These are phyloP conservation scores for Pythium volutum DNA, from an alignment of 352 stramenopile genomes.

Conservation along the genomic window DNA sequence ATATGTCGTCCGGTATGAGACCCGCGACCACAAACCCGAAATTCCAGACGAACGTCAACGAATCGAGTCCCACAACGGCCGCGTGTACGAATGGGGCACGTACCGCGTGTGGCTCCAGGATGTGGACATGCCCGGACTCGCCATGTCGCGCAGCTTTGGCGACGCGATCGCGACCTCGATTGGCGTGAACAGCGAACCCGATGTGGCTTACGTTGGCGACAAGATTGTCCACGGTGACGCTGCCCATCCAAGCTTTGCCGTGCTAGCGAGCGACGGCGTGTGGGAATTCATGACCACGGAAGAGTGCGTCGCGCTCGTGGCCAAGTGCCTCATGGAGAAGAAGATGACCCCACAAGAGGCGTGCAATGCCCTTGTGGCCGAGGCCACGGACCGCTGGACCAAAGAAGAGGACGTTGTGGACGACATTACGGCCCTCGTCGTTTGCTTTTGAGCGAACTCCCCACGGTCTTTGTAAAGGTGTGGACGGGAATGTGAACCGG, in stretches of 20 bases:
- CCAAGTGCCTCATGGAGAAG: conserved; percentile 39
- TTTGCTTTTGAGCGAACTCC: conserved; percentile 52
- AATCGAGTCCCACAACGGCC: conserved; percentile 67
- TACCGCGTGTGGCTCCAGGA: conserved; percentile 84
- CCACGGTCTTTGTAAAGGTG: neutral
- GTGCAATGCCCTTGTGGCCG: conserved; percentile 62
- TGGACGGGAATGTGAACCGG: neutral
- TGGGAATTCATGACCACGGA: conserved; percentile 83
- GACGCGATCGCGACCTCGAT: conserved; percentile 78
- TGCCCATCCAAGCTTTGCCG: conserved; percentile 44
- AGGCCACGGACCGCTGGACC: conserved; percentile 73
- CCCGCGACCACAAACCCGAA: conserved; percentile 81
- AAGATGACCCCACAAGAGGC: conserved; percentile 59
- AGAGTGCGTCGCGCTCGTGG: conserved; percentile 66
- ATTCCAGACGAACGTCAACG: conserved; percentile 56
- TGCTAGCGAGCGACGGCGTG: conserved; percentile 79
- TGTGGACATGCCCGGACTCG: conserved; percentile 79
- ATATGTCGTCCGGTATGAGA: conserved; percentile 60
- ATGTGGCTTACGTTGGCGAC: conserved; percentile 47
- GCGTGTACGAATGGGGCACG: conserved; percentile 79
- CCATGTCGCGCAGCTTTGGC: conserved; percentile 82
- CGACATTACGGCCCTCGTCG: conserved; percentile 69
- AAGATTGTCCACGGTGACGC: conserved; percentile 25
- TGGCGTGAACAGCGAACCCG: conserved; percentile 68
- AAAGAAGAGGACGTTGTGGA: conserved; percentile 80